A percentile compares a stretch with the other conserved stretches of the same genome.
These are phyloP conservation scores for Cordyceps pruinosa DNA, from an alignment of 2,329 filamentous ascomycete genomes.

Conservation along the genomic window DNA sequence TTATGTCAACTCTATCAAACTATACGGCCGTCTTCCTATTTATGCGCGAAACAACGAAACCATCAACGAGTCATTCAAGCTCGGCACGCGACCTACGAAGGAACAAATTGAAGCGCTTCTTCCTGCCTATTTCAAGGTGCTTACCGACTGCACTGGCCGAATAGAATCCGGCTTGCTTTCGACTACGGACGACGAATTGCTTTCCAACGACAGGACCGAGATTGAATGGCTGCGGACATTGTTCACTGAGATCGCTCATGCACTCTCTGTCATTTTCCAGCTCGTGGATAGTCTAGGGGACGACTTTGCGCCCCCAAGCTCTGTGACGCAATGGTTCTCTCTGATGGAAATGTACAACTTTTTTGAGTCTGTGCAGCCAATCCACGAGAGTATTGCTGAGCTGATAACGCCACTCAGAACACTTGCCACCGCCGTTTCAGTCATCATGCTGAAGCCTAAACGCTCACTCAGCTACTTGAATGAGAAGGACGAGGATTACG, in stretches of 20 bases:
- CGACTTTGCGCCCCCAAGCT: conserved; percentile 48
- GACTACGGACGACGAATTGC: conserved; percentile 41
- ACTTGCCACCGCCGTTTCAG: conserved; percentile 61
- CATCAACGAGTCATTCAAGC: conserved; percentile 24
- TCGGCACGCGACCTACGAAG: conserved; percentile 22
- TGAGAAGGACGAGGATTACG: conserved; percentile 31
- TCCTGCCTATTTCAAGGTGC: conserved; percentile 40
- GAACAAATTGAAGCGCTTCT: conserved; percentile 39
- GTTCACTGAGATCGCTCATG: conserved; percentile 65
- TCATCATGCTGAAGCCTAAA: conserved; percentile 63
- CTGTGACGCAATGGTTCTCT: conserved; percentile 67
- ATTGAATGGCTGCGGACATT: conserved; percentile 55
- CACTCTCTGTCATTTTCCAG: conserved; percentile 66
- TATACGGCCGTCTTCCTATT: conserved; percentile 33
- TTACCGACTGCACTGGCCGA: conserved; percentile 42
- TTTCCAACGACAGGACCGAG: conserved; percentile 47
- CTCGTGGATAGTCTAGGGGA: conserved; percentile 54
- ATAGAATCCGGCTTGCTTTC: conserved; percentile 43
- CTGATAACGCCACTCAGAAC: conserved; percentile 60
- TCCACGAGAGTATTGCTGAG: conserved; percentile 36
- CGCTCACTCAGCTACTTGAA: conserved; percentile 41
- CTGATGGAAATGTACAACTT: conserved; percentile 63
- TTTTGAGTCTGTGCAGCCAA: conserved; percentile 52
- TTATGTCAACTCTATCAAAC: conserved; percentile 42
- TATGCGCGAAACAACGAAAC: conserved; percentile 22